Base-by-base conservation (phyloP, 768 basidiomycete genomes). In the Harrya chromipes region DNA sequence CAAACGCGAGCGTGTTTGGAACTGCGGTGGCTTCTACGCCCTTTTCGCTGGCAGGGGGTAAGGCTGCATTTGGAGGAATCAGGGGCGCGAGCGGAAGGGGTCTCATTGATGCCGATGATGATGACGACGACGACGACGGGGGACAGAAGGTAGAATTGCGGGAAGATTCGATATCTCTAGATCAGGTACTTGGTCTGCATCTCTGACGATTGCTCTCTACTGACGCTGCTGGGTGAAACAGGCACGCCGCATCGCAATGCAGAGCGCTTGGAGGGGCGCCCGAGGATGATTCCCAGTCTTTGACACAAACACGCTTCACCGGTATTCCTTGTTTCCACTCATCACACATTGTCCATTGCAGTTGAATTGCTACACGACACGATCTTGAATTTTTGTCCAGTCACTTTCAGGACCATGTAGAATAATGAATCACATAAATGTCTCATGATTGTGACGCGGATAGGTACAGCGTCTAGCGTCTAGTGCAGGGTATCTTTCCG, bases 151-250 rank as follows among this genome's bases (percentile, higher is more conserved):
- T 97, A 20, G 85, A 87, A 60, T 72, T 95, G 55, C 74, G 77
- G 56, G 89, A 92, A 62, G 89, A 85, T 59, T 83, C 85, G 26
- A 97, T 99, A 66, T 86, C 90, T 12, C 75, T 97, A 51, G 95
- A 98, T 56, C 95, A 97, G 80, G 93, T 92, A 57, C 23, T 77
- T 67, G 27, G 6, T 17, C 11, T 17, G 21, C 1, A 11, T 40
- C 34, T 39, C 31, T 49, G 40, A 17, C 21, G 31, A 11, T 10
- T 41, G 36, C 46, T 19, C 29, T 2, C 20, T 24, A 24, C 50
- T 52, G 34, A 56, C 43, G 4, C 35, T 60, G 21, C 19, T 52
- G 26, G 13, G 52, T 40, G 46, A 36, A 23, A 24, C 52, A 90
- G 87, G 90, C 90, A 5, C 79, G 83, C 55, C 83, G 90, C 40